Evolutionary conservation across 768 basidiomycete genomes (phyloP).

Genomic region (Leucogyrophana mollusca): DNA sequence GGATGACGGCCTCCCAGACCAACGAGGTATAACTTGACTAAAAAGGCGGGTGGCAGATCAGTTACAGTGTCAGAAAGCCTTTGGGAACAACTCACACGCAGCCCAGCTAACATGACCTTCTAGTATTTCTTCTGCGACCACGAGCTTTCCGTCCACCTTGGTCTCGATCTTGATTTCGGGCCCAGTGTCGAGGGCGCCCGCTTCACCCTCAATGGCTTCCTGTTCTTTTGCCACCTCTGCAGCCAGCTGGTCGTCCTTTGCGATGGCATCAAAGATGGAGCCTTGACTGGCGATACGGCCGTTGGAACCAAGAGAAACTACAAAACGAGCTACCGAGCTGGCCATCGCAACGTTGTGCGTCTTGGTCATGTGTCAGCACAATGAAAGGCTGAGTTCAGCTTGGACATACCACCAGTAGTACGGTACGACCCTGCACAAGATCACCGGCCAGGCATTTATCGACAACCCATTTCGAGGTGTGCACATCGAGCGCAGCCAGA

Average conservation of each 20-base stretch:
- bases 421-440: too few relatives aligned
- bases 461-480: conserved; percentile 48
- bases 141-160: conserved; percentile 50
- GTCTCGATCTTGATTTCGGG: conserved; percentile 11
- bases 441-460: conserved; percentile 38
- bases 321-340: conserved; percentile 27
- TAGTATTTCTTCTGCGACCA: conserved; percentile 62
- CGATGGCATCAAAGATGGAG: conserved; percentile 46
- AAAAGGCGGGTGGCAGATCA: conserved; percentile 17
- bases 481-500: conserved; percentile 59
- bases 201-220: conserved; percentile 6
- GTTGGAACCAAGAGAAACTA: conserved; percentile 50
- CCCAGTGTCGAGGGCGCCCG: conserved; percentile 19
- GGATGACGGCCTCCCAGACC: conserved; percentile 22
- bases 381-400: too few relatives aligned
- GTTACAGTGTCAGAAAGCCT: not conserved
- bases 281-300: conserved; percentile 52
- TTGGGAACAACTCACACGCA: conserved; percentile 29
- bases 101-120: conserved; percentile 58
- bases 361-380: conserved; percentile 7
- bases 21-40: conserved; percentile 26
- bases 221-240: conserved; percentile 14
- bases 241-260: conserved; percentile 34
- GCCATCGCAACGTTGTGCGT: conserved; percentile 33
- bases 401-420: too few relatives aligned